Percentiles rank a stretch among this genome's conserved stretches.
Evolutionary conservation across 306 rosid species (phyloP).

Genomic region (Vigna nakashimae): DNA sequence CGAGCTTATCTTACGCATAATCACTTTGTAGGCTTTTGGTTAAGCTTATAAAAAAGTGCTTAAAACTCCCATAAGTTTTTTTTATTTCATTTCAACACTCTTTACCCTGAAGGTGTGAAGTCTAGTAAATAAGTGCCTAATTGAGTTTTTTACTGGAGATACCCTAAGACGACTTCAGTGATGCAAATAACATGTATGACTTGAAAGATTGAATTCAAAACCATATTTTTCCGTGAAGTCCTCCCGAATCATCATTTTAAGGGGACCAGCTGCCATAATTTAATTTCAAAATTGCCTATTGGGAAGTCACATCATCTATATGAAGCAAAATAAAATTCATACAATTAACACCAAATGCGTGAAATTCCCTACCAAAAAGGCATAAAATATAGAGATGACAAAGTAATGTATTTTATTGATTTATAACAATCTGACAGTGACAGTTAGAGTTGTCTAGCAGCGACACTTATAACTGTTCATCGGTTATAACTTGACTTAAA

Average conservation of each 20-base stretch:
- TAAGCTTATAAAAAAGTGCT: neutral
- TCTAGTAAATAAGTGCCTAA: neutral
- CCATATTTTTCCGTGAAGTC: constrained; percentile 22
- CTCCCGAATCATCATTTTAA: constrained; percentile 20
- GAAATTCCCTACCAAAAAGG: neutral
- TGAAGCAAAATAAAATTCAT: neutral
- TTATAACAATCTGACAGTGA: neutral
- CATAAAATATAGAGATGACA: neutral
- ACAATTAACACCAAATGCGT: constrained; percentile 11
- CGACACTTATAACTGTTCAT: neutral
- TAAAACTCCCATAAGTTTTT: neutral
- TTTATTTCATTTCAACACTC: neutral
- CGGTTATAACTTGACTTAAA: neutral
- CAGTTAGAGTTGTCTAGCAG: neutral
- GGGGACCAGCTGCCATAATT: constrained; percentile 2
- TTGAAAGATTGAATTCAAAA: constrained; percentile 1
- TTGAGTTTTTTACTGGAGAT: neutral
- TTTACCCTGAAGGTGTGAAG: neutral
- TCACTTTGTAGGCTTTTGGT: neutral
- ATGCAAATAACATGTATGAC: constrained; percentile 20
- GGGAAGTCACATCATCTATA: neutral
- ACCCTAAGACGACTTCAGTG: neutral
- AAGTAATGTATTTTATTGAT: too few species aligned
- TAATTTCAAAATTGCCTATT: constrained; percentile 4
- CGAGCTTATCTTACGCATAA: neutral